Base-by-base conservation (phyloP, 192 early-diverging fungal genomes). In the Coemansia sp. region DNA sequence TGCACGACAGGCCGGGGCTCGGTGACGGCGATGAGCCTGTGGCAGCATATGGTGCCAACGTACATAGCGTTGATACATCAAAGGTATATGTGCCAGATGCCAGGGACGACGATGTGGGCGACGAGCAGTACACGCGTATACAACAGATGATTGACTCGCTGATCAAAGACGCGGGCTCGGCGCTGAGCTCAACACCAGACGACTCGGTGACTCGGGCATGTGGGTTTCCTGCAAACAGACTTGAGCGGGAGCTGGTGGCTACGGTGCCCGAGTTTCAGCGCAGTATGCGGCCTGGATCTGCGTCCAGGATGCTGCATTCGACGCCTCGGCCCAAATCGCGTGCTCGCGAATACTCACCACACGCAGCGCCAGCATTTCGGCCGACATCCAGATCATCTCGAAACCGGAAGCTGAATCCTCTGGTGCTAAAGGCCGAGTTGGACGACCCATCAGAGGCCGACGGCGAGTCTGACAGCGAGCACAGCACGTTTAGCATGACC, bases 121-220 rank as follows among this genome's bases (percentile, higher is more conserved):
- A 81, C 22, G 68, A 48, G n/a, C 78, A 81, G 49, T 81, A 74
- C 51, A 37, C 72, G 34, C 78, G 78, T 40, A 74, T 81, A 20
- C 72, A 74, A 22, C 63, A 74, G 51, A 81, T 81, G 78, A 75
- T 81, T 20, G 62, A 71, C 64, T 71, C 72, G 40, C 60, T 81
- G 44, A 81, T 81, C 49, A 74, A 75, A 46, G 78, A 81, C 22
- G 78, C 78, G 3, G 64, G 64, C 47, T 65, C 62, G 23, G 78
- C 78, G 15, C 69, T 81, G 57, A 52, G 66, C 14, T 69, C 70
- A 19, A 72, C 50, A 23, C 76, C 75, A 12, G 52, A 22, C 11
- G 59, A 38, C 20, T 31, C 28, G 5, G 3, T 31, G 28, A 31
- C 28, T 31, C 28, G 28, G 28, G 28, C 28, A 5, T 31, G 28